Percentiles rank a stretch among this genome's conserved stretches.
Conservation (phyloP, 2,329 filamentous ascomycete genomes). For the Fusarium xyrophilum region DNA sequence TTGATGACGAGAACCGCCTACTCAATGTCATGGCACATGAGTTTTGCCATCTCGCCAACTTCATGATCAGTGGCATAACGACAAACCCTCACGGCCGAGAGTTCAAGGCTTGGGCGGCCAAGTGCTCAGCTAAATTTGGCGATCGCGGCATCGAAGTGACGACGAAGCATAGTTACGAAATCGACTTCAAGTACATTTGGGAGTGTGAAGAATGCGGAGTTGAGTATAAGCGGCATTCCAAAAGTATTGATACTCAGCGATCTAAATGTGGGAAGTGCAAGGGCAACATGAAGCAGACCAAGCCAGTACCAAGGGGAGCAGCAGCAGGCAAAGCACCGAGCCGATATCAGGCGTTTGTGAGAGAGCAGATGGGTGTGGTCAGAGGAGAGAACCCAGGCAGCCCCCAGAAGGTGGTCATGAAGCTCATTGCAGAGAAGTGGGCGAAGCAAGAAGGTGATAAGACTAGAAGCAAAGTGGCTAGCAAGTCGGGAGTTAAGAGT, state of each 20-base stretch:
- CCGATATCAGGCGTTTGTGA: conserved; percentile 64
- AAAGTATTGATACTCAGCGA: conserved; percentile 76
- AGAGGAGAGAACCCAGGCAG: conserved; percentile 62
- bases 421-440: conserved; percentile 69
- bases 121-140: conserved; percentile 63
- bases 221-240: conserved; percentile 84
- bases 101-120: conserved; percentile 77
- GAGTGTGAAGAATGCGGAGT: conserved; percentile 71
- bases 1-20: conserved; percentile 77
- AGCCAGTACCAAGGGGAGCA: conserved; percentile 67
- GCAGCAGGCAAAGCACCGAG: conserved; percentile 40
- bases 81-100: conserved; percentile 82
- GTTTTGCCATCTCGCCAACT: conserved; percentile 92
- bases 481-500: conserved; percentile 28
- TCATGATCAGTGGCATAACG: conserved; percentile 80
- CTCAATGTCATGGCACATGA: conserved; percentile 95
- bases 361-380: conserved; percentile 70
- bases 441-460: conserved; percentile 54
- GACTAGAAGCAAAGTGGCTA: conserved; percentile 5
- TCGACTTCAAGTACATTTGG: conserved; percentile 94
- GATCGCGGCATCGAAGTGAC: conserved; percentile 76
- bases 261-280: conserved; percentile 83
- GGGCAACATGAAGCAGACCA: conserved; percentile 74
- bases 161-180: conserved; percentile 87
- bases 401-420: conserved; percentile 73